Conservation (phyloP, 2,329 filamentous ascomycete species). For the Cyphellophora attinorum region DNA sequence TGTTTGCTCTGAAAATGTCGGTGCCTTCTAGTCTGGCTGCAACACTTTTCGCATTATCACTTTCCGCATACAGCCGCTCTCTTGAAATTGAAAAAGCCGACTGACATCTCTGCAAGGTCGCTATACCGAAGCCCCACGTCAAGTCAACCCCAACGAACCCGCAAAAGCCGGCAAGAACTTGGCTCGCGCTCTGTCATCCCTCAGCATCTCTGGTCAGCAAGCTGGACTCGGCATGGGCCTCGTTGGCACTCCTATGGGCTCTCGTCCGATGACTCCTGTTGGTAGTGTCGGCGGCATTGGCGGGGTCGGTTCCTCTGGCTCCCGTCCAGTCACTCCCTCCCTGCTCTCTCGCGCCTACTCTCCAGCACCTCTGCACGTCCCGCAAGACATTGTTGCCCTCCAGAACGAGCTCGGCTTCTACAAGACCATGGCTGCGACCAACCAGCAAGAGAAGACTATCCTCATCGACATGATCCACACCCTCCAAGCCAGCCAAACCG, state of each 20-base stretch:
- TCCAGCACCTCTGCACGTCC: neutral
- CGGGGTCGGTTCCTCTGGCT: conserved; percentile 4
- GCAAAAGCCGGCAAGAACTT: conserved; percentile 18
- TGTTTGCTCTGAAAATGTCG: too few relatives aligned
- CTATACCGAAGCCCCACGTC: conserved; percentile 11
- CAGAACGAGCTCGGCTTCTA: neutral
- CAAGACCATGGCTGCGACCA: neutral
- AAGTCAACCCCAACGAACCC: conserved; percentile 12
- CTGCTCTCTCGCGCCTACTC: neutral
- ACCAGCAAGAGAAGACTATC: neutral
- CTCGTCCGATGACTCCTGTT: neutral
- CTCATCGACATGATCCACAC: neutral
- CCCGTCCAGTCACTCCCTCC: conserved; percentile 6
- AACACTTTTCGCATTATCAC: conserved; percentile 10
- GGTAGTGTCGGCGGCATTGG: neutral
- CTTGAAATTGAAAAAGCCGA: neutral
- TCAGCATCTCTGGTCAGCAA: conserved; percentile 8
- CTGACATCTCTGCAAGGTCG: conserved; percentile 3
- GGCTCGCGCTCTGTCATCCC: conserved; percentile 10
- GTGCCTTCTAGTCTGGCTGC: too few relatives aligned
- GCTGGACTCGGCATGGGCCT: conserved; percentile 1
- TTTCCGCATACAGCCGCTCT: too few relatives aligned
- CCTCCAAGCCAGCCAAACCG: neutral
- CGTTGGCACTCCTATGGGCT: neutral
- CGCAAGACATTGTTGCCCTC: neutral